A percentile compares a stretch with the other conserved stretches of the same genome.
phyloP scores from a whole-genome alignment of 2,329 filamentous ascomycete genomes.

The Trichophyton simii region DNA sequence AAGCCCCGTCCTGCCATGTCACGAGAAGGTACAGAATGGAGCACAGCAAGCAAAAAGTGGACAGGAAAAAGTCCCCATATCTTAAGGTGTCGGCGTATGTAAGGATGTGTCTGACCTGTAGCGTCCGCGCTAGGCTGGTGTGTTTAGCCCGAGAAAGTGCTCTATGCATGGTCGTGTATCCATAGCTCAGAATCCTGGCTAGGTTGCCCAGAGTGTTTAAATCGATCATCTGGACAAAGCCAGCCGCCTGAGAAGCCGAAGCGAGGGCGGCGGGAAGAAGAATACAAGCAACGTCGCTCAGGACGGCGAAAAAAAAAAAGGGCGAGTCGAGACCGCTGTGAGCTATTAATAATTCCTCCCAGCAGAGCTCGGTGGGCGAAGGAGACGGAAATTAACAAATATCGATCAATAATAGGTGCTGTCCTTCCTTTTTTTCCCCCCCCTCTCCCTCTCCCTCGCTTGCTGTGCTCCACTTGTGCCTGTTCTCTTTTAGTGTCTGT shows the following conservation, averaged over 20 bases:
- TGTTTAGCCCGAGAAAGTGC: neutral
- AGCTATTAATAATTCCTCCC: no score
- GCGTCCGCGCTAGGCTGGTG: neutral
- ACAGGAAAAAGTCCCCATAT: neutral
- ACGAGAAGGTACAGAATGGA: constrained; percentile 1
- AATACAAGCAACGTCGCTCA: neutral
- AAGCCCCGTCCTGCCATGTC: neutral
- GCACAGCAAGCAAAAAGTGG: neutral
- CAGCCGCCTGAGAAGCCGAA: neutral
- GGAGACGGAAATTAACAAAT: neutral
- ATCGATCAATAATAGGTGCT: neutral
- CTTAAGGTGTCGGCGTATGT: neutral
- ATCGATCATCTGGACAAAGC: neutral
- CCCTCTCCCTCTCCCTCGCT: neutral
- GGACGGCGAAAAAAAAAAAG: neutral
- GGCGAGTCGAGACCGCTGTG: neutral
- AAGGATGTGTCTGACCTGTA: neutral
- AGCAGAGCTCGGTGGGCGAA: no score
- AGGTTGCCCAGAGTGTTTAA: neutral
- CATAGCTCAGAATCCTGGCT: neutral
- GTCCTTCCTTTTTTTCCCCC: no score
- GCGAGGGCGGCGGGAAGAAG: neutral
- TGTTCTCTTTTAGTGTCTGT: neutral
- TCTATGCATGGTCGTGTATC: neutral
- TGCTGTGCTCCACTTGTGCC: neutral